These are phyloP conservation scores for Cinnamomum micranthum DNA, from an alignment of 164 flowering plant species.

Conservation along the genomic window DNA sequence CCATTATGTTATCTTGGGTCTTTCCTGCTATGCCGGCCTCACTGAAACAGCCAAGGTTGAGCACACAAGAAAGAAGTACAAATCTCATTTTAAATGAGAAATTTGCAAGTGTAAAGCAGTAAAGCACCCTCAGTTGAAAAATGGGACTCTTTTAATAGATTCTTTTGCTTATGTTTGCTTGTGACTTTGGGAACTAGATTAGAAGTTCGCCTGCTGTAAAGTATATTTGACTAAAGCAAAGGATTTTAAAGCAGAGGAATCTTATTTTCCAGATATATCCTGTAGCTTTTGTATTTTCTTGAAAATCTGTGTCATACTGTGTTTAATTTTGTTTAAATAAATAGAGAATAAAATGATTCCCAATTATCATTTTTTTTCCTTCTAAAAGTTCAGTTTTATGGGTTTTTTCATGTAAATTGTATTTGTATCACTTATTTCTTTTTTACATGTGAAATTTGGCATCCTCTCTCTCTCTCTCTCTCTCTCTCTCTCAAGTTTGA, in stretches of 20 bases:
- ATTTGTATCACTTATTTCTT: not conserved
- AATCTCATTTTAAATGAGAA: not conserved
- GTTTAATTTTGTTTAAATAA: too few relatives aligned
- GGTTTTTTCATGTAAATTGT: not conserved
- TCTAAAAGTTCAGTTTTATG: not conserved
- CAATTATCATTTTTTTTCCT: not conserved
- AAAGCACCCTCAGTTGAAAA: slow-evolving; percentile 4
- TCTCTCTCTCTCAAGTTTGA: not conserved
- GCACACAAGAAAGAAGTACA: slow-evolving; percentile 1
- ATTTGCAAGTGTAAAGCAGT: not conserved
- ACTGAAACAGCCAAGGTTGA: slow-evolving; percentile 1
- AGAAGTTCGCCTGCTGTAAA: not conserved
- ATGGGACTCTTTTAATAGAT: not conserved
- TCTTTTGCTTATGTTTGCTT: not conserved
- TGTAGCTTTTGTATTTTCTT: not conserved
- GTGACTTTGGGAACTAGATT: not conserved
- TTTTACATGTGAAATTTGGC: not conserved
- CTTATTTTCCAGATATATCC: not conserved
- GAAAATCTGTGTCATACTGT: not conserved
- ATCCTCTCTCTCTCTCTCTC: not conserved
- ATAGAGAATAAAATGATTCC: not conserved
- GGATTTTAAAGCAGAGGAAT: not conserved
- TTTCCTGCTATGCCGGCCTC: slow-evolving; percentile 1
- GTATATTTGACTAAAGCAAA: not conserved
- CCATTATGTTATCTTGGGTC: not conserved